A percentile compares a stretch with the other conserved stretches of the same genome.
These are phyloP conservation scores for Torulaspora microellipsoides DNA, from an alignment of 805 yeast genomes.

Conservation along the genomic window DNA sequence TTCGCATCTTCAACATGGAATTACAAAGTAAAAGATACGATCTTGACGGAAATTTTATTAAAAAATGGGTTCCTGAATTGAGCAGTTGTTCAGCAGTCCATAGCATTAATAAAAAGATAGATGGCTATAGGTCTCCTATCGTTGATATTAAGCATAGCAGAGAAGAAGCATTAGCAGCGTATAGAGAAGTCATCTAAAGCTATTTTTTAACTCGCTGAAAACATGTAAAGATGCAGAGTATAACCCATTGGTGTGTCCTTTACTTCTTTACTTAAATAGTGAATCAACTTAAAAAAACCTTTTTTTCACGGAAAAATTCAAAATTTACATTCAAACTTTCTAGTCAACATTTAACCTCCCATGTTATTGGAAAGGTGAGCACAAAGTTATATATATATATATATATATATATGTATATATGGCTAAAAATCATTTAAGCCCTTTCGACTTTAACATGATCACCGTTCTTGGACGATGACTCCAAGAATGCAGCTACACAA, in stretches of 20 bases:
- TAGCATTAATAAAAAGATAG: slow-evolving; percentile 27
- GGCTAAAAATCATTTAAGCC: not conserved
- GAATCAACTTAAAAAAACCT: too few species aligned
- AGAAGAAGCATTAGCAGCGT: slow-evolving; percentile 41
- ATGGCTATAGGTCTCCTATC: slow-evolving; percentile 43
- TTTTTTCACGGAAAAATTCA: too few species aligned
- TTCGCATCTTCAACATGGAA: slow-evolving; percentile 50
- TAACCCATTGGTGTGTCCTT: not conserved
- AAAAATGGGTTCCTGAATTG: slow-evolving; percentile 49
- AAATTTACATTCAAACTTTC: too few species aligned
- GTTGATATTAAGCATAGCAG: slow-evolving; percentile 41
- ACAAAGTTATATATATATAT: not conserved
- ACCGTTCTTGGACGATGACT: slow-evolving; percentile 57
- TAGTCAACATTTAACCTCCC: too few species aligned
- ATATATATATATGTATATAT: not conserved
- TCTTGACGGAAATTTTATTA: slow-evolving; percentile 43
- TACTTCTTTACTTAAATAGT: not conserved
- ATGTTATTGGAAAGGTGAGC: too few species aligned
- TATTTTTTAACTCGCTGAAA: too few species aligned
- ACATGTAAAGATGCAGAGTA: too few species aligned
- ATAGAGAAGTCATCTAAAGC: slow-evolving; percentile 10
- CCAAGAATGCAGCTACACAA: slow-evolving; percentile 77
- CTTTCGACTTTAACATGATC: slow-evolving; percentile 43
- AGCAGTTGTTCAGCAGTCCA: slow-evolving; percentile 25
- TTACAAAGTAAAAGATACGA: slow-evolving; percentile 48